Base-by-base conservation (phyloP, 2,329 filamentous ascomycete species). In the Colletotrichum kahawae region DNA sequence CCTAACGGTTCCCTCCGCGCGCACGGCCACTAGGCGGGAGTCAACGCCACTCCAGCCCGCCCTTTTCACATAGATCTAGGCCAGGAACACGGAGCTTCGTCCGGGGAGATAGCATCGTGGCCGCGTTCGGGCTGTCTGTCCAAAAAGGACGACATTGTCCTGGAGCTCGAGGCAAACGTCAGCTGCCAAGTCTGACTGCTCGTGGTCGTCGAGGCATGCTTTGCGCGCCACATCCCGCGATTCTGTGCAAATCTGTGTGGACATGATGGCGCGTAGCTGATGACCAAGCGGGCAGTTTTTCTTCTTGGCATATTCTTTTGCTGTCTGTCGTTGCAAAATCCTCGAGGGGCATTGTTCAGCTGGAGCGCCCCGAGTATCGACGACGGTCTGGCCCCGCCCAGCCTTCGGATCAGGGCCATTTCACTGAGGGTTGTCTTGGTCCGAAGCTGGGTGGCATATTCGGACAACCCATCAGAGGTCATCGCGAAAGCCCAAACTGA, bases 31-130 rank as follows among this genome's bases (percentile, higher is more conserved):
- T 79, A 16, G 70, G 73, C 59, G 80, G 80, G 70, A 82, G 79
- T 27, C 80, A 77, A 6, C 81, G 79, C 82, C 80, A 83, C 38
- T 82, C 78, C 5, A 82, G 36, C 0, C 80, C 81, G 2, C 81
- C 76, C n/a, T 83, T 75, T 24, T 78, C 74, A 0, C 82, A 78
- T 24, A 70, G 75, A 10, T 82, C 81, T 64, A 80, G 77, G 13
- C 80, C 78, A 1, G 69, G 27, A 1, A 82, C 66, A 33, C 59
- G 51, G n/a, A 59, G 62, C 33, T 38, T 36, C 60, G 14, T 63
- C 33, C 24, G 36, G 34, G n/a, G 43, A 51, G 43, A 51, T 51
- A 21, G 43, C n/a, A 51, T 24, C 60, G 9, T 65, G 36, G 6
- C 24, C 18, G 24, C 10, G 82, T 36, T 43, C 9, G n/a, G 60